These are phyloP conservation scores for Trichoderma aggressivum DNA, from an alignment of 2,329 filamentous ascomycete species.

Conservation along the genomic window DNA sequence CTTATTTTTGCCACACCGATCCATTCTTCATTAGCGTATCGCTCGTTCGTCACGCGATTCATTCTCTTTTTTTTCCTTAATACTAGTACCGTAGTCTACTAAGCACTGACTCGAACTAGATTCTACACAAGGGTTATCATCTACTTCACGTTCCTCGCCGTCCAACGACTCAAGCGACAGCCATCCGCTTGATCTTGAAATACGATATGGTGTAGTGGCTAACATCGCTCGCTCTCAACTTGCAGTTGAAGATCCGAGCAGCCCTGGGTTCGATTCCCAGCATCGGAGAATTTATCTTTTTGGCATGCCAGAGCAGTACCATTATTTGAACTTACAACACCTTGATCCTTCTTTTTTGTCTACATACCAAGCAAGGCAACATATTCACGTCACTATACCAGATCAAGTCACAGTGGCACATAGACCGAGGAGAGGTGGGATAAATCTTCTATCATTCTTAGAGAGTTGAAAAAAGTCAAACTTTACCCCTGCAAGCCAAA, in stretches of 20 bases:
- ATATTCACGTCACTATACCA: neutral
- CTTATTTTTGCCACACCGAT: neutral
- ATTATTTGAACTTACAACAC: neutral
- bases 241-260: conserved; percentile 27
- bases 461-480: conserved; percentile 8
- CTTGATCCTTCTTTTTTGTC: neutral
- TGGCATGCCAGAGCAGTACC: neutral
- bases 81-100: too few species aligned
- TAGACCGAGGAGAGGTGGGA: neutral
- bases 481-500: conserved; percentile 4
- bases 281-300: conserved; percentile 27
- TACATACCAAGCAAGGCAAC: neutral
- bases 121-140: neutral
- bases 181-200: conserved; percentile 1
- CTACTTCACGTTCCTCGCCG: neutral
- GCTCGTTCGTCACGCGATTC: neutral
- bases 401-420: neutral
- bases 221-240: conserved; percentile 37
- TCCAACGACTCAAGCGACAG: neutral
- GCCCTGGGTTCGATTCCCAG: conserved; percentile 37
- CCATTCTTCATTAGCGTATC: neutral
- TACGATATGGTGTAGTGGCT: conserved; percentile 38
- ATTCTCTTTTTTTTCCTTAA: neutral
- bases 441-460: conserved; percentile 17
- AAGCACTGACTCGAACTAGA: neutral